Evolutionary conservation across 805 yeast genomes (phyloP), one percentile per base, ranked within the genome.

Genomic region (Pichia gijzeniarum): DNA sequence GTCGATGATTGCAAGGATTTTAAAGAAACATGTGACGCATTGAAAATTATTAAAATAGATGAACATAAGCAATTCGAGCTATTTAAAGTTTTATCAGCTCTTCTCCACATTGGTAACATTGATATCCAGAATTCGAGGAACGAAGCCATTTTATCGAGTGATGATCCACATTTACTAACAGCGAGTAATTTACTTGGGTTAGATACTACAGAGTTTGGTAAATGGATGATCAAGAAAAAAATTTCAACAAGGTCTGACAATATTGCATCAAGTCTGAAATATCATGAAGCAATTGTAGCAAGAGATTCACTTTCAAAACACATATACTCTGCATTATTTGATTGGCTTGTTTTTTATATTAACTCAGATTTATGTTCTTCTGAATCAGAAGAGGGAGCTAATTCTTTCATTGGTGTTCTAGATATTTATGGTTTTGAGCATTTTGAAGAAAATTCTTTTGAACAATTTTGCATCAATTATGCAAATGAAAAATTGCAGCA

Each of bases 391-490:
- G 66, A 69, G 22, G 67, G 78, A 25, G 74, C 81, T 38, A 68
- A 74, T 38, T 76, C 87, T 1, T 93, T 91, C 56, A 91, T 91
- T 57, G 99, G 99, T 62, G 98, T 91, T 22, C 74, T 91, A 56
- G 99, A 91, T 81, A 91, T 91, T 55, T 91, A 91, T 61, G 99
- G 99, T 14, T 91, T 91, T 63, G 99, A 91, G 65, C 97, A 91
- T 65, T 91, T 91, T 63, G 89, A 88, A 54, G 79, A 76, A 58
- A 91, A 91, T 68, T 89, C 96, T 6, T 91, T 91, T 60, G 99
- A 91, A 68, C 99, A 91, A 66, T 91, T 91, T 66, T 91, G 99
- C 70, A 90, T 90, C 67, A 90, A 90, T 64, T 90, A 90, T 63
- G 96, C 97, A 38, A 90, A 90, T 66, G 99, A 91, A 70, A 91